These are phyloP conservation scores for Aureobasidium sp. DNA, from an alignment of 2,329 filamentous ascomycete species.

Conservation along the genomic window DNA sequence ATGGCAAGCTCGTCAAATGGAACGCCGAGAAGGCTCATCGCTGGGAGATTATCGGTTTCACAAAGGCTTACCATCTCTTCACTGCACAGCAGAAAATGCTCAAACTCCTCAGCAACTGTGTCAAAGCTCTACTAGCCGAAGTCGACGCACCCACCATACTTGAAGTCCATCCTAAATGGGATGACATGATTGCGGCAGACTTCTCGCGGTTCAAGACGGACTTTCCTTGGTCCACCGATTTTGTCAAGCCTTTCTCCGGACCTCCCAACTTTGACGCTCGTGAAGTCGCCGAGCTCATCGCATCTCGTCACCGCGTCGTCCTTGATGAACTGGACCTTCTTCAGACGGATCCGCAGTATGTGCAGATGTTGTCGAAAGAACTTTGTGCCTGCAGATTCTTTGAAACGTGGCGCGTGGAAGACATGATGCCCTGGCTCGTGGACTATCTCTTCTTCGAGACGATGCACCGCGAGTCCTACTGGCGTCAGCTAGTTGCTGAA, in stretches of 20 bases:
- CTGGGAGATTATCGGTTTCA: slow-evolving; percentile 16
- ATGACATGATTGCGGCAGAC: not conserved
- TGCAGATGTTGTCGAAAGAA: not conserved
- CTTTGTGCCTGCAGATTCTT: not conserved
- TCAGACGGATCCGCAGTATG: not conserved
- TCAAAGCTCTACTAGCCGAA: not conserved
- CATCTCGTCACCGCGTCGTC: not conserved
- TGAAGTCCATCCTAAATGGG: not conserved
- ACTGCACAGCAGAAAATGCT: not conserved
- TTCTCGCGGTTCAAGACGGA: not conserved
- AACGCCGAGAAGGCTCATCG: slow-evolving; percentile 14
- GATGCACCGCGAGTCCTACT: not conserved
- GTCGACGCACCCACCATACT: not conserved
- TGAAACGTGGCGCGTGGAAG: not conserved
- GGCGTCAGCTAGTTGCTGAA: not conserved
- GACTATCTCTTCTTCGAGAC: not conserved
- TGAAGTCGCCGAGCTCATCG: not conserved
- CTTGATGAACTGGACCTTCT: slow-evolving; percentile 1
- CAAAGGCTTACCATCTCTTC: slow-evolving; percentile 8
- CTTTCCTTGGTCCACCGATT: not conserved
- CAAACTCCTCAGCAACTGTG: not conserved
- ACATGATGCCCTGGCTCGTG: not conserved
- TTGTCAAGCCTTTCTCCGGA: not conserved
- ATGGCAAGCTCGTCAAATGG: slow-evolving; percentile 16
- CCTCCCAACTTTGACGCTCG: not conserved